Evolutionary conservation across 1,284 basidiomycete genomes (phyloP), one percentile per base, ranked within the genome.

Genomic region (Moesziomyces sp.): DNA sequence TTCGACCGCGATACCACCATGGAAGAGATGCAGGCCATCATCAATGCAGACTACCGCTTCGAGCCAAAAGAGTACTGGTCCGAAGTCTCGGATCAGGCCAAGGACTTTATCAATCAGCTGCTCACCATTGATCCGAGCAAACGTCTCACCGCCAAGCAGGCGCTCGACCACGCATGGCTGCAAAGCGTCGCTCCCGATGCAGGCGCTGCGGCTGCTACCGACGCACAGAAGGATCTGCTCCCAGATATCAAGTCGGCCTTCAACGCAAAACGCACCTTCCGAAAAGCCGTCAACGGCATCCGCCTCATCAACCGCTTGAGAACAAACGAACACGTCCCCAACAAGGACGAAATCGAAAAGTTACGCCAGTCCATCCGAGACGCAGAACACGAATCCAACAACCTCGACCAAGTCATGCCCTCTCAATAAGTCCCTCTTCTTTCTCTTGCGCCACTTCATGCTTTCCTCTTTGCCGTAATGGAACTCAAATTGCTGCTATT

Each of bases 1-100:
- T 83, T 83, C 51, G 82, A 83, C 52, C 74, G 80, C 34, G 79
- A 83, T 28, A 79, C 81, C 14, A 81, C 79, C 21, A 78, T 76
- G 62, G 80, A 83, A 50, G 82, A 83, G 61, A 82, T 83, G 76
- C 80, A 83, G 55, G 80, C 80, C 26, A 83, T 83, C 72, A 76
- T 83, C 61, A 70, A 75, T 18, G 82, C 75, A 24, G 80, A 83
- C 52, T 83, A 81, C 57, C 63, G 72, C 16, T 83, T 82, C 58
- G 81, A 81, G 59, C 82, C 82, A 3, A 63, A 55, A 3, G 72
- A 78, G 24, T 83, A 83, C 49, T 83, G 82, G 82, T 49, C 62
- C 43, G 79, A 77, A 42, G 82, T 83, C 4, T 77, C 73, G 18
- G 60, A 80, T 28, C 45, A 70, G 42, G 82, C 82, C 19, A 74